Evolutionary conservation across 2,329 filamentous ascomycete genomes (phyloP), one percentile per base, ranked within the genome.

Genomic region (Sphaerulina musiva): DNA sequence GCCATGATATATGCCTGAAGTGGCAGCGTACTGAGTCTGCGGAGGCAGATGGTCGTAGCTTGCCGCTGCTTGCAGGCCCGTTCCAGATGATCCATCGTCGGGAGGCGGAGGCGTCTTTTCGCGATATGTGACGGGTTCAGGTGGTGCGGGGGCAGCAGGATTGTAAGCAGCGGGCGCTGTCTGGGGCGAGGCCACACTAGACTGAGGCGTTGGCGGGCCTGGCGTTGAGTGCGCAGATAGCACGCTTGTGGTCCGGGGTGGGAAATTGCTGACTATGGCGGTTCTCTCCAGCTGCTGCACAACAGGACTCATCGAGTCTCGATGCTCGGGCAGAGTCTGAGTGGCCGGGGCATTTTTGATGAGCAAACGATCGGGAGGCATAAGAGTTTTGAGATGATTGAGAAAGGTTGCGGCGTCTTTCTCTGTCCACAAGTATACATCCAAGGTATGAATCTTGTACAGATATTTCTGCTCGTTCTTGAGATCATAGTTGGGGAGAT

Each of bases 21-120:
- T 57, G 12, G 55, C 51, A 1, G 64, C 60, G 46, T 63, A 68
- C 41, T 65, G 60, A n/a, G 53, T n/a, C 29, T 60, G 55, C 38
- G 56, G 59, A 14, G 62, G 62, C 12, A 50, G 53, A 38, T 53
- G 45, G 14, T 75, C 73, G 49, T 75, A 69, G 12, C 64, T 63
- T 23, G 70, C 69, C 9, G 70, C 72, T 11, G 67, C 62, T 11
- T 62, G 63, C 12, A 77, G 66, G 1, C 75, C 75, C 14, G 72
- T 76, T 3, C 76, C 76, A 53, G 14, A 17, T 17, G 66, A 72
- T 10, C 76, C 80, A 39, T 77, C 81, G 62, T 90, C 87, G 34
- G 84, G 80, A 3, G 85, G 85, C 3, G 87, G 82, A 1, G 87
- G 87, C 0, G 87, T 92, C 77, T 90, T 90, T 69, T 91, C 87